Conservation (phyloP, 805 yeast genomes). For the Starmerella tilneyi region DNA sequence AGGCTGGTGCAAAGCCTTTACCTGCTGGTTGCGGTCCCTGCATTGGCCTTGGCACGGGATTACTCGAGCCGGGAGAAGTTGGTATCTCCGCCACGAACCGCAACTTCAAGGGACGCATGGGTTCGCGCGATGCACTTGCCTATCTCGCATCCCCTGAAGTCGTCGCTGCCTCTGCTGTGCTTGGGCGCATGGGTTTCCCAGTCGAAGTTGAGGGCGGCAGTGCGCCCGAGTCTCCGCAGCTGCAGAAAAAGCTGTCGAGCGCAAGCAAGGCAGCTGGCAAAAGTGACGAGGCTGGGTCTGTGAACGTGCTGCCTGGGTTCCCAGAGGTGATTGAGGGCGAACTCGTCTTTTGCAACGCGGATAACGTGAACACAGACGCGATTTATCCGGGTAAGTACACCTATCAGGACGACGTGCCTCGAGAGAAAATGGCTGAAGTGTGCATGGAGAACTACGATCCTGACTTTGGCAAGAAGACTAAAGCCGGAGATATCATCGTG, state of each 20-base stretch:
- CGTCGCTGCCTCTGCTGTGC: constrained; percentile 95
- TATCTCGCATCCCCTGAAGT: constrained; percentile 95
- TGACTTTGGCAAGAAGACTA: constrained; percentile 71
- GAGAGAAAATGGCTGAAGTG: constrained; percentile 95
- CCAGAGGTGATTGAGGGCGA: constrained; percentile 86
- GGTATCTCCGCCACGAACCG: constrained; percentile 98
- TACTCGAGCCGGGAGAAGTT: constrained; percentile 89
- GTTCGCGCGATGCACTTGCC: constrained; percentile 90
- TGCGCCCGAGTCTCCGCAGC: constrained; percentile 44
- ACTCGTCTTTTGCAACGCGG: constrained; percentile 90
- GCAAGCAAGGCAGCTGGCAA: constrained; percentile 28
- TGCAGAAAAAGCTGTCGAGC: constrained; percentile 31
- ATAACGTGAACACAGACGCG: constrained; percentile 88
- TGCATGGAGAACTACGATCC: constrained; percentile 98
- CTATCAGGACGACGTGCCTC: constrained; percentile 91
- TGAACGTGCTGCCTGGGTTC: constrained; percentile 76
- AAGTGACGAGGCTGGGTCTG: constrained; percentile 31
- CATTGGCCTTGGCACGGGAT: constrained; percentile 92
- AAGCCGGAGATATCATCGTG: constrained; percentile 79
- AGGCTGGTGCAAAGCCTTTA: constrained; percentile 87
- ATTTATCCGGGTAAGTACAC: constrained; percentile 98
- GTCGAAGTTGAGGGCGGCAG: constrained; percentile 62
- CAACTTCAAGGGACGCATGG: constrained; percentile 99
- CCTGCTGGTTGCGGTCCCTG: constrained; percentile 99
- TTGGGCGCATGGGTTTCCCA: constrained; percentile 89